Evolutionary conservation across 345 rosid species (phyloP), one percentile per base, ranked within the genome.

Genomic region (Salix koriyanagi): DNA sequence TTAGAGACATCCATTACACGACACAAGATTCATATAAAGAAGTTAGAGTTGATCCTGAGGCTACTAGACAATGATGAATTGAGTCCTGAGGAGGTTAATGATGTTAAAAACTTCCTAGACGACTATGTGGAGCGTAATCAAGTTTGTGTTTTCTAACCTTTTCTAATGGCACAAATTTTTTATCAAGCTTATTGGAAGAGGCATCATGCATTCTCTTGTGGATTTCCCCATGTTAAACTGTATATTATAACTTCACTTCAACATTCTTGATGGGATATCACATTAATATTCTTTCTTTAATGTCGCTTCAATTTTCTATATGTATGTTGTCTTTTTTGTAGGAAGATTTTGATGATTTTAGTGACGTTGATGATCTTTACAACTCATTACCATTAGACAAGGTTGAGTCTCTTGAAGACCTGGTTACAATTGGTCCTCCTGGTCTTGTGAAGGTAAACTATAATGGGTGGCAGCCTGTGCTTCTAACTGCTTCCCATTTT

Each of bases 61-160:
- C 87, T 96, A 42, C 83, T 96, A 83, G 99, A 96, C 84, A 96
- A 96, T 84, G 97, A 96, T 87, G 97, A 96, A 84, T 83, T 96
- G 85, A 96, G 95, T 87, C 97, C 98, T 26, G 99, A 96, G 87
- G 94, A 96, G 84, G 98, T 96, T 70, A 94, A 94, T 79, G 99
- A 96, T 75, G 92, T 88, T 81, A 96, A 88, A 84, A 98, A 96
- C 84, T 90, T 94, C 85, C 84, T 96, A 86, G 99, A 96, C 6
- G 98, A 94, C 81, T 96, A 94, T 87, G 97, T 90, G 68, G 99
- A 94, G 75, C 97, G 99, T 23, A 96, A 96, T 87, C 99, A 96
- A 97, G 98, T 96, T 76, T 69, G 54, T 69, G 58, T 84, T 19
- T 36, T 23, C 1, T 26, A 26, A 26, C 28, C 28, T 26, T 26